These are phyloP conservation scores for Brassica carinata DNA, from an alignment of 345 rosid genomes.

Conservation along the genomic window DNA sequence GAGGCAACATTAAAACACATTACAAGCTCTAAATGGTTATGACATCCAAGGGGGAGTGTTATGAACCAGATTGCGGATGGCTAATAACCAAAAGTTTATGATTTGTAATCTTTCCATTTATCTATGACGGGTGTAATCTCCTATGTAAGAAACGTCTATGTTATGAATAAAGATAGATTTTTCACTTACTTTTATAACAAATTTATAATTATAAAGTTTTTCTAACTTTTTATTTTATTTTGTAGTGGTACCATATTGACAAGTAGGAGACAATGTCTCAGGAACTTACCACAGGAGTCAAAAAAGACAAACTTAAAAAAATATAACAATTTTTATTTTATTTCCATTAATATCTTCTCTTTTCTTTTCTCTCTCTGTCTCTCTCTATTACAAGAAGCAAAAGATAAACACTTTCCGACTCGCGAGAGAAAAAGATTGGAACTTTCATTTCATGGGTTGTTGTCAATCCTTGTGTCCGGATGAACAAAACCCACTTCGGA, in stretches of 20 bases:
- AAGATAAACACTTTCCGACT: conserved; percentile 40
- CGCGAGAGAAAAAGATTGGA: conserved; percentile 18
- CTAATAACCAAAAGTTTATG: too few species aligned
- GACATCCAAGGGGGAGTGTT: too few species aligned
- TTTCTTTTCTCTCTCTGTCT: not conserved
- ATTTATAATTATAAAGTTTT: too few species aligned
- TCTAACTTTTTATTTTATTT: not conserved
- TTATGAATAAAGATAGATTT: too few species aligned
- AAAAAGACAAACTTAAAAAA: conserved; percentile 27
- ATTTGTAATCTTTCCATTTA: too few species aligned
- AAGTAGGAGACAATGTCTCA: conserved; percentile 23
- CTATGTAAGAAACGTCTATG: too few species aligned
- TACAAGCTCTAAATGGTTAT: too few species aligned
- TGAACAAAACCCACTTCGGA: conserved; percentile 48
- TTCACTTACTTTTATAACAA: too few species aligned
- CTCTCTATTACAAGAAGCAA: conserved; percentile 34
- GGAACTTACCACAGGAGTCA: conserved; percentile 39
- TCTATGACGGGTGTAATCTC: too few species aligned
- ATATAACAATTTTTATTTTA: conserved; percentile 17
- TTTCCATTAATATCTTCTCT: conserved; percentile 16
- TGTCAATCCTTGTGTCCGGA: conserved; percentile 60
- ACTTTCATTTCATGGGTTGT: conserved; percentile 63
- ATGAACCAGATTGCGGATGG: too few species aligned
- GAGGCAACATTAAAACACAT: too few species aligned
- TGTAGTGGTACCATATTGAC: conserved; percentile 27